Evolutionary conservation across 1,284 basidiomycete genomes (phyloP).

Genomic region (Moesziomyces aphidis): DNA sequence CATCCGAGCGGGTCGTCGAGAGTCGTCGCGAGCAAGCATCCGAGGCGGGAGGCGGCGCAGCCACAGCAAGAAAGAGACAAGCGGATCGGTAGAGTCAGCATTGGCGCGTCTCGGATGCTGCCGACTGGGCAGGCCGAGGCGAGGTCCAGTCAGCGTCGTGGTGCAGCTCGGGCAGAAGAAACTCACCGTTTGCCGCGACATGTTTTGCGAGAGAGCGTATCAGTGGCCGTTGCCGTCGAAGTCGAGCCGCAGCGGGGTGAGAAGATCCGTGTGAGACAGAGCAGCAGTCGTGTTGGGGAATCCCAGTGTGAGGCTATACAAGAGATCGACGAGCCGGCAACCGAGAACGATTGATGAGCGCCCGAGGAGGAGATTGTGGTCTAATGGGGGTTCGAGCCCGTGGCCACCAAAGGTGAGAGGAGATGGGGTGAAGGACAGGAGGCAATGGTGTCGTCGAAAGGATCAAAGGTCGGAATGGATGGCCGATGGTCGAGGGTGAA

Average conservation of each 20-base stretch:
- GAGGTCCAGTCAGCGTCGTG: background rate
- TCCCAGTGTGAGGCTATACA: background rate
- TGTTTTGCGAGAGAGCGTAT: background rate
- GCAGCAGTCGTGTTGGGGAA: background rate
- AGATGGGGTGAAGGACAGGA: background rate
- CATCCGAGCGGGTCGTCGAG: too few relatives aligned
- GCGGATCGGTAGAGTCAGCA: background rate
- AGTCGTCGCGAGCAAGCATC: background rate
- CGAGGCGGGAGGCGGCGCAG: background rate
- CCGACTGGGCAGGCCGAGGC: background rate
- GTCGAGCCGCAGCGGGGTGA: background rate
- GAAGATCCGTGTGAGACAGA: background rate
- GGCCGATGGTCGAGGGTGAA: background rate
- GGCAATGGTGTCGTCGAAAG: background rate
- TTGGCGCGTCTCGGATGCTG: background rate
- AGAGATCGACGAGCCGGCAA: background rate
- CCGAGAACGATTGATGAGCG: background rate
- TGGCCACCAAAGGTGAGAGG: too few relatives aligned
- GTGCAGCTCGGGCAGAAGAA: background rate
- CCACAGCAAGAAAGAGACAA: background rate
- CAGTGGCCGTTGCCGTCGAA: too few relatives aligned
- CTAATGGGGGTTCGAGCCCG: too few relatives aligned
- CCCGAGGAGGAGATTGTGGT: background rate
- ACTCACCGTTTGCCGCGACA: background rate
- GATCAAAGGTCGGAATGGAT: background rate